A percentile compares a stretch with the other conserved stretches of the same genome.
These are phyloP conservation scores for Cutaneotrichosporon sp. DNA, from an alignment of 1,284 basidiomycete genomes.

Conservation along the genomic window DNA sequence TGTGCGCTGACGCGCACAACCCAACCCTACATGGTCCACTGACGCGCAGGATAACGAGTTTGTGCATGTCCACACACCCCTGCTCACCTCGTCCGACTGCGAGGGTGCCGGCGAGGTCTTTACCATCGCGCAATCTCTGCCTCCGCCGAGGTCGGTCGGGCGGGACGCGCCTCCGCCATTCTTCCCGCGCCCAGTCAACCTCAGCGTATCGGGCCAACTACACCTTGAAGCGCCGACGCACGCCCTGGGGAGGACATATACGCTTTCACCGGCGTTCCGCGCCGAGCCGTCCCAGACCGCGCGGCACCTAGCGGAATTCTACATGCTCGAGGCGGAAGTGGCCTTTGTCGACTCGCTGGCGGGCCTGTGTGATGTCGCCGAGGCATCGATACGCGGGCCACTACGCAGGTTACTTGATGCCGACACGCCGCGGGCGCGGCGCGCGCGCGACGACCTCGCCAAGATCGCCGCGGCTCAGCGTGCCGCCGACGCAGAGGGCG, in stretches of 20 bases:
- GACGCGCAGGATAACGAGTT: slow-evolving; percentile 64
- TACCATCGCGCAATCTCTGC: slow-evolving; percentile 50
- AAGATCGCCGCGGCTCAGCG: neutral
- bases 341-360: slow-evolving; percentile 54
- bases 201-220: slow-evolving; percentile 92
- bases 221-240: slow-evolving; percentile 85
- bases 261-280: slow-evolving; percentile 84
- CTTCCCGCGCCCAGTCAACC: slow-evolving; percentile 58
- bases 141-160: slow-evolving; percentile 11
- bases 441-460: slow-evolving; percentile 27
- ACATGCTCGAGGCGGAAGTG: slow-evolving; percentile 96
- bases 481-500: neutral
- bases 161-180: slow-evolving; percentile 23
- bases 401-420: slow-evolving; percentile 22
- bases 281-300: slow-evolving; percentile 83
- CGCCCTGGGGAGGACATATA: slow-evolving; percentile 77
- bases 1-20: neutral
- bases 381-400: slow-evolving; percentile 51
- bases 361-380: slow-evolving; percentile 66
- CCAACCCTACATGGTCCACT: neutral
- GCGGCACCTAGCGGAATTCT: slow-evolving; percentile 94
- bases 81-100: slow-evolving; percentile 86
- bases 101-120: slow-evolving; percentile 98
- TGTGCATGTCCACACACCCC: slow-evolving; percentile 71
- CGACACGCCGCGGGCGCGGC: slow-evolving; percentile 12